Conservation (phyloP, 306 rosid genomes). For the Prinsepia uniflora region DNA sequence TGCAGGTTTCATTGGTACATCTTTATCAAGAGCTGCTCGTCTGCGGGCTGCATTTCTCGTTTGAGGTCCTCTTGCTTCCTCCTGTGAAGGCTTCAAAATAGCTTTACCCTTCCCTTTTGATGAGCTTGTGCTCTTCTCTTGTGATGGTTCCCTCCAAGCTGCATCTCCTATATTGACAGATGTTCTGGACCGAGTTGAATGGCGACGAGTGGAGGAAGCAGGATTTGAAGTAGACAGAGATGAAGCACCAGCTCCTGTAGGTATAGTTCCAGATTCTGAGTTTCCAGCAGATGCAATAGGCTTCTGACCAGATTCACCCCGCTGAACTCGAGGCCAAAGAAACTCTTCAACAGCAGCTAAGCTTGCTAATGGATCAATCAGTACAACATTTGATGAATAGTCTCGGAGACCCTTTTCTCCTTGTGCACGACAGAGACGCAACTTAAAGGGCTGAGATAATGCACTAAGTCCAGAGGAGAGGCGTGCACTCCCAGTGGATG, state of each 20-base stretch:
- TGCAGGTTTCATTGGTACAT: slow-evolving; percentile 63
- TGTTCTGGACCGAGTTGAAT: slow-evolving; percentile 80
- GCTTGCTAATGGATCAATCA: slow-evolving; percentile 93
- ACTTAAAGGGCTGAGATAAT: slow-evolving; percentile 85
- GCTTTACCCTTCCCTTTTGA: slow-evolving; percentile 98
- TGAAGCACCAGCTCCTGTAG: slow-evolving; percentile 65
- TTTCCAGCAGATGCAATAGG: slow-evolving; percentile 59
- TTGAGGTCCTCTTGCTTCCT: slow-evolving; percentile 83
- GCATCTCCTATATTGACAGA: slow-evolving; percentile 75
- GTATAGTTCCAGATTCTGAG: slow-evolving; percentile 78
- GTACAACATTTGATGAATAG: slow-evolving; percentile 86
- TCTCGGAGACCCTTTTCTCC: slow-evolving; percentile 90
- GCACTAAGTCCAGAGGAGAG: slow-evolving; percentile 94
- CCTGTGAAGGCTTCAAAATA: slow-evolving; percentile 77
- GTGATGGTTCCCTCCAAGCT: slow-evolving; percentile 53
- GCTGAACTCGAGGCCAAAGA: slow-evolving; percentile 95
- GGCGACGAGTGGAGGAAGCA: slow-evolving; percentile 60
- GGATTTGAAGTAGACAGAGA: slow-evolving; percentile 67
- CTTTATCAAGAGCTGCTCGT: slow-evolving; percentile 82
- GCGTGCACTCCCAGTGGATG: slow-evolving; percentile 84
- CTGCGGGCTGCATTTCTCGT: slow-evolving; percentile 90
- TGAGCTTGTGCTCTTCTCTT: slow-evolving; percentile 72
- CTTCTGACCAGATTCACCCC: slow-evolving; percentile 80
- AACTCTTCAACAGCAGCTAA: slow-evolving; percentile 97
- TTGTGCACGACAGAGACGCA: slow-evolving; percentile 91